Conservation (phyloP, 2,329 filamentous ascomycete genomes). For the Colletotrichum sp. region DNA sequence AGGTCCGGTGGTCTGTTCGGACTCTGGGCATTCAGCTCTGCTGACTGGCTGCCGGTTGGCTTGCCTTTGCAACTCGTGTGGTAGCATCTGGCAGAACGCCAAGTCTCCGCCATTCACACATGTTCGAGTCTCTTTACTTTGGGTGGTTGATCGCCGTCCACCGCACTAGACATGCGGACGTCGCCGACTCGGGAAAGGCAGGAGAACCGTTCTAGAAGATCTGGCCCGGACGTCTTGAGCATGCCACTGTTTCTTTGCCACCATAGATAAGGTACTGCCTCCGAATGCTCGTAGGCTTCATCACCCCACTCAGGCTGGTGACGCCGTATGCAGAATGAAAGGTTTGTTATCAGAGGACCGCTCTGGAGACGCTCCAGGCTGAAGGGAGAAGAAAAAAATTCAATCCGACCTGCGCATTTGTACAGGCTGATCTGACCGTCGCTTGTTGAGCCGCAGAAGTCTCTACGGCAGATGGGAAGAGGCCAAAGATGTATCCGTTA, state of each 20-base stretch:
- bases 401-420: neutral
- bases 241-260: neutral
- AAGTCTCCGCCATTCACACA: neutral
- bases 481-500: neutral
- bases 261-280: neutral
- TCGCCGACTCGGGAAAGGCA: neutral
- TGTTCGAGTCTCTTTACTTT: neutral
- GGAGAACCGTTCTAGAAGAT: slow-evolving; percentile 16
- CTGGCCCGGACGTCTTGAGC: neutral
- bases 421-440: neutral
- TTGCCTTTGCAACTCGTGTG: neutral
- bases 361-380: neutral
- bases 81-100: neutral
- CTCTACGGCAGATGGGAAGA: neutral
- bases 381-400: neutral
- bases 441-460: slow-evolving; percentile 8
- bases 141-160: neutral
- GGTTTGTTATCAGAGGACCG: neutral
- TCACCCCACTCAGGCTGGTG: neutral
- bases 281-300: neutral
- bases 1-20: neutral
- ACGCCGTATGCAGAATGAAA: neutral
- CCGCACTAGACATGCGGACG: neutral
- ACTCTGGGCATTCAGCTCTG: neutral
- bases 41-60: neutral